These are phyloP conservation scores for Zymoseptoria tritici DNA, from an alignment of 2,329 filamentous ascomycete genomes.

Conservation along the genomic window DNA sequence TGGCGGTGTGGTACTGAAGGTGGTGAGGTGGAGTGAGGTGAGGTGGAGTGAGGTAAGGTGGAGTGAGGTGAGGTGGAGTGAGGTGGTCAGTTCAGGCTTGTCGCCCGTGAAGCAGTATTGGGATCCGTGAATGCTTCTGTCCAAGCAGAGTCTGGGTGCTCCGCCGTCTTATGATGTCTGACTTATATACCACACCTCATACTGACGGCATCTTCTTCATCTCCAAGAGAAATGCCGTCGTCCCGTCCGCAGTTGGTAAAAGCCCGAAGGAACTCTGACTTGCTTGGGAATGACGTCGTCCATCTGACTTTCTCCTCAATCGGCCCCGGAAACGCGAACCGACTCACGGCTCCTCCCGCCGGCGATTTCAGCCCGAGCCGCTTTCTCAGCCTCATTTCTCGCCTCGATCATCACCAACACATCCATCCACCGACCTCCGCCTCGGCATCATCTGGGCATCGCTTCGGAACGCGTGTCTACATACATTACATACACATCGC, in stretches of 20 bases:
- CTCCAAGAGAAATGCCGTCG: not conserved
- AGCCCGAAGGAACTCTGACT: not conserved
- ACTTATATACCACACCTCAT: not conserved
- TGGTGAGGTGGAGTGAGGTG: not conserved
- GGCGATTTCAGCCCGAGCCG: not conserved
- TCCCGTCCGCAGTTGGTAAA: not conserved
- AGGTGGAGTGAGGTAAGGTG: no score
- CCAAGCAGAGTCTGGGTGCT: not conserved
- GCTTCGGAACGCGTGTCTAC: not conserved
- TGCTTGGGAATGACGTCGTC: not conserved
- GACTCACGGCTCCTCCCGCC: no score
- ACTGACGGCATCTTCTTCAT: not conserved
- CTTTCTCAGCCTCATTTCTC: not conserved
- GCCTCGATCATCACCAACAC: not conserved
- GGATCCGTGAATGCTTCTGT: no score
- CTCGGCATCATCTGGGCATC: not conserved
- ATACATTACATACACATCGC: not conserved
- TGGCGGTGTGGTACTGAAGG: not conserved
- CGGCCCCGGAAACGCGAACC: no score
- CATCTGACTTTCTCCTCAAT: no score
- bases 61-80: no score
- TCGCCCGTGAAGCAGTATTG: no score
- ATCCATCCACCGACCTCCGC: not conserved
- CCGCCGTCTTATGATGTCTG: not conserved
- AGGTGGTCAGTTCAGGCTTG: not conserved